A percentile compares a stretch with the other conserved stretches of the same genome.
Conservation (phyloP, 306 rosid species). For the Aeschynomene evenia region DNA sequence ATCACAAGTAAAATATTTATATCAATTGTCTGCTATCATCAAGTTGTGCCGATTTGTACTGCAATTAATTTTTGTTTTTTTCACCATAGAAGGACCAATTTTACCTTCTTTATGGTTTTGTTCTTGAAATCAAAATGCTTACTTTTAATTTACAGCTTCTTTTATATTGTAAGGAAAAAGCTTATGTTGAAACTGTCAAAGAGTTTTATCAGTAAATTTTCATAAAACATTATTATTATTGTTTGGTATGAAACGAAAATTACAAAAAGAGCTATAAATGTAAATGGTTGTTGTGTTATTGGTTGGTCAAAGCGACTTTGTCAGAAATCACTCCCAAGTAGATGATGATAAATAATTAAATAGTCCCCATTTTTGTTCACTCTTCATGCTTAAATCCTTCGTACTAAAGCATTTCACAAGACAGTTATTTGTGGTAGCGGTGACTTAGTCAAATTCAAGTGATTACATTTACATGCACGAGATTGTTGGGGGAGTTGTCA, state of each 20-base stretch:
- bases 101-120: neutral
- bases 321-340: too few species aligned
- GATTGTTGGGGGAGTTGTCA: neutral
- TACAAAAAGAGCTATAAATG: too few species aligned
- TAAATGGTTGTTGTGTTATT: too few species aligned
- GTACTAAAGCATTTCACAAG: too few species aligned
- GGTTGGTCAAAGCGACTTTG: too few species aligned
- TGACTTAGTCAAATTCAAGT: neutral
- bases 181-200: neutral
- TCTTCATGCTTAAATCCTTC: too few species aligned
- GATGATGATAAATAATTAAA: neutral
- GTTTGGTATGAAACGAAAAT: too few species aligned
- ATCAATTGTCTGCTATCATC: neutral
- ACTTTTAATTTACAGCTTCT: neutral
- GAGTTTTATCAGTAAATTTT: neutral
- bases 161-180: neutral
- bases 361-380: too few species aligned
- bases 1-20: conserved; percentile 1
- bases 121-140: neutral
- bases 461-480: neutral
- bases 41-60: conserved; percentile 2
- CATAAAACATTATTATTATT: neutral
- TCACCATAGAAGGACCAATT: neutral
- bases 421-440: too few species aligned
- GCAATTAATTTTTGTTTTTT: neutral